phyloP scores from a whole-genome alignment of 371 early-diverging fungal genomes.

The Mucor piriformis region DNA sequence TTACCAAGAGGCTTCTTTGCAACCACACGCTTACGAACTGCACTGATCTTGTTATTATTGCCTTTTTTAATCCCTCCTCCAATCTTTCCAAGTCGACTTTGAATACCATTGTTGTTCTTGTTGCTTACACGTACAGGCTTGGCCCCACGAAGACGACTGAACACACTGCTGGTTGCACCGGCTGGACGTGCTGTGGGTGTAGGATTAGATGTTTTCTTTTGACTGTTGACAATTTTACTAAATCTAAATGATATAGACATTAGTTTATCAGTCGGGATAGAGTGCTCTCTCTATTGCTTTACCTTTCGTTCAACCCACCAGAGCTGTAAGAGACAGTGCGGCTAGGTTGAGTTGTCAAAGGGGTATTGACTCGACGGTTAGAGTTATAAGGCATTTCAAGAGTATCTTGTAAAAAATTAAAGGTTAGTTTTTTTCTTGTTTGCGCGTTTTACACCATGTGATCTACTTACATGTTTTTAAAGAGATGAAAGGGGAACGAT shows the following conservation, averaged over 20 bases:
- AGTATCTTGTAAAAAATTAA: too few species aligned
- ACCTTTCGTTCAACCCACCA: constrained; percentile 55
- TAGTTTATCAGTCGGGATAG: too few species aligned
- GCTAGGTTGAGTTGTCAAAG: background rate
- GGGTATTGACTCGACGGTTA: constrained; percentile 17
- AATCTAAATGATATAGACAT: constrained; percentile 3
- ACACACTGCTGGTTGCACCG: constrained; percentile 26
- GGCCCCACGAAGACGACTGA: constrained; percentile 39
- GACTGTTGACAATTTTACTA: constrained; percentile 13
- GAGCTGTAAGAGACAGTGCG: constrained; percentile 29
- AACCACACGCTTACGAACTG: constrained; percentile 2
- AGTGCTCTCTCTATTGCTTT: background rate
- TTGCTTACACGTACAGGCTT: constrained; percentile 10
- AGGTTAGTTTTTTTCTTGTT: too few species aligned
- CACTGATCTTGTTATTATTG: background rate
- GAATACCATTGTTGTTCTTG: constrained; percentile 26
- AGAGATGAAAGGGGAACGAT: background rate
- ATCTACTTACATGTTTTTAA: too few species aligned
- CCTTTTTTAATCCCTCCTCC: constrained; percentile 32
- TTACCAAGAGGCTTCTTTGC: background rate
- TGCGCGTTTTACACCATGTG: too few species aligned
- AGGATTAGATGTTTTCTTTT: background rate
- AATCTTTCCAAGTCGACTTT: constrained; percentile 38
- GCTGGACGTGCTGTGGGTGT: constrained; percentile 1
- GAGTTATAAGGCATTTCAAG: constrained; percentile 12